These are phyloP conservation scores for Hemisphaericaspora lyxosophila DNA, from an alignment of 1,139 yeast species.

Conservation along the genomic window DNA sequence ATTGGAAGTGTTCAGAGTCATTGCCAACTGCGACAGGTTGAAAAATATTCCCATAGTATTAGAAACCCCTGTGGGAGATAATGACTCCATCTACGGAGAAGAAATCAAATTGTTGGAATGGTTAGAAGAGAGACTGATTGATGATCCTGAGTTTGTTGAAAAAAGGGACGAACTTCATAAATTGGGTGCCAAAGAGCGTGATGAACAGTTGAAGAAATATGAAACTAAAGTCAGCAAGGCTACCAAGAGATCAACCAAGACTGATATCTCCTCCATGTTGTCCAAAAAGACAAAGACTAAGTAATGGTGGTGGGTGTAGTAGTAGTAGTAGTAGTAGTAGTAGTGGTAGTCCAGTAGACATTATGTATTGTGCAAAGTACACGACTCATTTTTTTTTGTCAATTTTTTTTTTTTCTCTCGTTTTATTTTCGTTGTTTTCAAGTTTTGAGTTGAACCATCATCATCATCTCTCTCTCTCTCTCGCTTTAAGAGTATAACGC, in stretches of 20 bases:
- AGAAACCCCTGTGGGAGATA: constrained; percentile 79
- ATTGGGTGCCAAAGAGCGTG: constrained; percentile 59
- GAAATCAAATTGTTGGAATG: constrained; percentile 79
- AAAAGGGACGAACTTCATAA: constrained; percentile 52
- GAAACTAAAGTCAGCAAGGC: constrained; percentile 29
- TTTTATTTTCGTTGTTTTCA: no score
- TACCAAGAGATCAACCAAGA: constrained; percentile 18
- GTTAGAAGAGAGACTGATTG: constrained; percentile 54
- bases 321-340: no score
- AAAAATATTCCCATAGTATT: constrained; percentile 74
- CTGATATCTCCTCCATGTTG: constrained; percentile 12
- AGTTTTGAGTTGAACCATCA: not conserved
- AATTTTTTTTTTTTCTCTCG: not conserved
- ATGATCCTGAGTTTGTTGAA: constrained; percentile 54
- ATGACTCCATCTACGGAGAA: constrained; percentile 66
- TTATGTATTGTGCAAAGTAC: no score
- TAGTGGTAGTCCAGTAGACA: no score
- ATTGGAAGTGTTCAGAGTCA: constrained; percentile 72
- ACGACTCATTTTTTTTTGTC: no score
- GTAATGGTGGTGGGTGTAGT: constrained; percentile 1
- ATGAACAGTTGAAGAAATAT: constrained; percentile 45
- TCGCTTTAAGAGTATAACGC: no score
- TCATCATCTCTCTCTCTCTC: not conserved
- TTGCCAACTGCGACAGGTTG: constrained; percentile 68
- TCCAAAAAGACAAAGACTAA: constrained; percentile 14